Conservation (phyloP, 805 yeast species). For the Candida silvatica region DNA sequence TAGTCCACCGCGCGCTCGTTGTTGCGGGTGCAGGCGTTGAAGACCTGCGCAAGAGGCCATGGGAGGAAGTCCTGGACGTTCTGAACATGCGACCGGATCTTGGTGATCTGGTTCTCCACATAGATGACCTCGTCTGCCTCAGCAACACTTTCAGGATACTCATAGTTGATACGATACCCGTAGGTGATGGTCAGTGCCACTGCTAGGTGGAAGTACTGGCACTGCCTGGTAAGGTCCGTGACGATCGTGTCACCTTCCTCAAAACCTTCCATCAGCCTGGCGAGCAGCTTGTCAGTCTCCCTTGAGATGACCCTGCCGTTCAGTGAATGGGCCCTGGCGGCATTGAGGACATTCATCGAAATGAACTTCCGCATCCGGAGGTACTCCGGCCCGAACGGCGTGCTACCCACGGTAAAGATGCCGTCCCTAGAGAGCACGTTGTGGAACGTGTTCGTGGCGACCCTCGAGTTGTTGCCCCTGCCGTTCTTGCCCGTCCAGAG, state of each 20-base stretch:
- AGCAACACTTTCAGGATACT: slow-evolving; percentile 26
- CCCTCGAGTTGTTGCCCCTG: slow-evolving; percentile 56
- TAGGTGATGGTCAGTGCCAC: slow-evolving; percentile 44
- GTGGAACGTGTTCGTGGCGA: slow-evolving; percentile 61
- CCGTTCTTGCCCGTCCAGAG: slow-evolving; percentile 44
- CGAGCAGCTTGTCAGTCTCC: slow-evolving; percentile 26
- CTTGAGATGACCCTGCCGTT: slow-evolving; percentile 28
- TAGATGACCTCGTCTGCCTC: slow-evolving; percentile 43
- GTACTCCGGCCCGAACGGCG: slow-evolving; percentile 46
- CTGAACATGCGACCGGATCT: slow-evolving; percentile 48
- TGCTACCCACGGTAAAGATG: slow-evolving; percentile 58
- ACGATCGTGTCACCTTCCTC: slow-evolving; percentile 10
- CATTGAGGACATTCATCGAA: slow-evolving; percentile 31
- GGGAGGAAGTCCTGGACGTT: slow-evolving; percentile 51
- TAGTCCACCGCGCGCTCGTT: slow-evolving; percentile 6
- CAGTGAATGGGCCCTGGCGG: slow-evolving; percentile 26
- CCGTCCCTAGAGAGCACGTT: slow-evolving; percentile 43
- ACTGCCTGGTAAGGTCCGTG: slow-evolving; percentile 27
- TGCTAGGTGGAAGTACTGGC: slow-evolving; percentile 44
- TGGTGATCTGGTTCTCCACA: slow-evolving; percentile 49
- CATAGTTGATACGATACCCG: slow-evolving; percentile 40
- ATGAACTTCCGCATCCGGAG: slow-evolving; percentile 39
- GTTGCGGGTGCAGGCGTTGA: slow-evolving; percentile 13
- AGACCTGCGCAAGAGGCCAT: slow-evolving; percentile 23
- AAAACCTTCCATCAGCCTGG: slow-evolving; percentile 7